A percentile compares a stretch with the other conserved stretches of the same genome.
These are phyloP conservation scores for Avicennia marina DNA, from an alignment of 257 asterid species.

Conservation along the genomic window DNA sequence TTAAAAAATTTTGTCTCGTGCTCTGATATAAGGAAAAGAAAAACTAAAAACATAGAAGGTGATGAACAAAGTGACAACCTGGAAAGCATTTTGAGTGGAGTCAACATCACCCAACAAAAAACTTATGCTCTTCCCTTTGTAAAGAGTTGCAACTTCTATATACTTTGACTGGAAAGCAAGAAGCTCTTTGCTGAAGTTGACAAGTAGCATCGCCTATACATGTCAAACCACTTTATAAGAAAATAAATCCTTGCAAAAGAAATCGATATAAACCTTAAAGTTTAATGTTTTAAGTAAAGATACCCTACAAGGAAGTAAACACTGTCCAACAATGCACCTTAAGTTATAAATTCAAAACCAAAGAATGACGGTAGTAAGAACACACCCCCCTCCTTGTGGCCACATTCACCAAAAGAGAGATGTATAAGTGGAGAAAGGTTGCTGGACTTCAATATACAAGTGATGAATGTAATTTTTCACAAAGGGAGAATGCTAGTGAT, in stretches of 20 bases:
- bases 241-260: neutral
- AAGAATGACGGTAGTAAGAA: no score
- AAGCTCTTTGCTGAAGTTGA: constrained; percentile 57
- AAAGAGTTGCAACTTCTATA: constrained; percentile 52
- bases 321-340: no score
- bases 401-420: no score
- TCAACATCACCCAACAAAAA: constrained; percentile 75
- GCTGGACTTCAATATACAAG: no score
- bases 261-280: no score
- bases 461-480: no score
- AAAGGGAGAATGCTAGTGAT: no score
- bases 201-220: constrained; percentile 66
- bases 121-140: constrained; percentile 61
- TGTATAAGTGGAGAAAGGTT: no score
- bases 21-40: neutral
- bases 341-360: no score
- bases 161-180: constrained; percentile 52
- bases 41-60: neutral
- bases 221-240: neutral
- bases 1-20: neutral
- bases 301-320: no score
- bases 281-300: no score
- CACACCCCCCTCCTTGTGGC: no score
- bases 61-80: constrained; percentile 32
- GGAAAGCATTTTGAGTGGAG: constrained; percentile 49